Base-by-base conservation (phyloP, 1,284 basidiomycete species). In the Flammula alnicola region DNA sequence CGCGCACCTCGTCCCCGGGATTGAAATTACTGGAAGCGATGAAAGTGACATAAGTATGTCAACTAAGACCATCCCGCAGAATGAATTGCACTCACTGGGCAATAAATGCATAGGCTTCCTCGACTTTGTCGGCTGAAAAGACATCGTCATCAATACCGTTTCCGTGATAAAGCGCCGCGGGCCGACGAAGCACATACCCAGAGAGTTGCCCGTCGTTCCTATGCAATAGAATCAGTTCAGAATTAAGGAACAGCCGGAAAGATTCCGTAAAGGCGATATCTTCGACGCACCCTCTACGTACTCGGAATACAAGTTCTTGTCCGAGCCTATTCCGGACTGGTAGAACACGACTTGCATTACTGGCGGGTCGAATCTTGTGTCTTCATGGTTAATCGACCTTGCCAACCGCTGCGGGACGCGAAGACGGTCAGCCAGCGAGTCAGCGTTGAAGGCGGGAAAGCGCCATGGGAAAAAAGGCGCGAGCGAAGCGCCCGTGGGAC, bases 401-500 rank as follows among this genome's bases (percentile, higher is more conserved):
- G 47, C 39, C 14, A 49, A 25, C 17, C 47, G 47, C 47, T 49
- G 32, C 14, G 19, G 10, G 16, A 29, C 16, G 36, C 16, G 20
- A 31, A 17, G 5, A 25, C 23, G 22, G 8, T 25, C 20, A 39
- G 36, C 39, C 25, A 47, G 37, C 19, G 17, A 45, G n/a, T n/a
- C n/a, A n/a, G n/a, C n/a, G n/a, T n/a, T n/a, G n/a, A n/a, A n/a
- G n/a, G n/a, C n/a, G n/a, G n/a, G n/a, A n/a, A n/a, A n/a, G n/a
- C n/a, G n/a, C n/a, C n/a, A n/a, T n/a, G n/a, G n/a, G n/a, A n/a
- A n/a, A n/a, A n/a, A n/a, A n/a, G n/a, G n/a, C n/a, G n/a, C n/a
- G n/a, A n/a, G n/a, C n/a, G n/a, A n/a, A n/a, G 3, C 10, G 19
- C 6, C 20, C 22, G 36, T 16, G 20, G 19, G 14, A 64, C 79